Evolutionary conservation across 768 basidiomycete species (phyloP), one percentile per base, ranked within the genome.

Genomic region (Suillus bovinus): DNA sequence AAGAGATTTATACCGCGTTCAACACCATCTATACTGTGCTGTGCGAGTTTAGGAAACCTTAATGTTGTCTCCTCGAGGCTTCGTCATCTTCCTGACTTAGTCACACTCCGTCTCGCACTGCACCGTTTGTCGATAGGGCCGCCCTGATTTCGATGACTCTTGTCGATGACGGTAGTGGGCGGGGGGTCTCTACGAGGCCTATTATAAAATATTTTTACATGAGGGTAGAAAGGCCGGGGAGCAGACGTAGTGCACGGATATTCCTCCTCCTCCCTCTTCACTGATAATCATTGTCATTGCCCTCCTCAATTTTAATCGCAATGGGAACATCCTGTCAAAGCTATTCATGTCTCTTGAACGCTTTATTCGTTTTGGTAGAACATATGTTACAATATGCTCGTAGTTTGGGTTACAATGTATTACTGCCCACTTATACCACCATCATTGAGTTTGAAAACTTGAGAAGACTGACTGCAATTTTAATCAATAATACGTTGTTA

Each of bases 1-100:
- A 98, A 80, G 96, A 99, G 84, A 99, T 99, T 67, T 99, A 99
- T 75, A 94, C 94, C 39, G 97, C 97, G 29, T 99, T 99, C 89
- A 98, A 98, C 80, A 94, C 94, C 63, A 99, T 99, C 62, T 99
- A 99, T 78, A 96, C 96, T 63, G 96, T 99, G 81, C 77, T 99
- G 67, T 92, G 90, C 82, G 94, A 96, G 73, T 96, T 93, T 83
- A 85, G 91, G 76, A 96, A 94, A 78, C 93, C 92, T 52, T 91
- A 77, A 82, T 38, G 46, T 42, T 27, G 20, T 29, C 62, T 55
- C 17, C 27, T 42, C 55, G 20, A 16, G 16, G n/a, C 20, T 50
- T 33, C n/a, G 31, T 58, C 49, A 24, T n/a, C 59, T 62, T 50
- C 27, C 34, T 52, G 20, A 38, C 39, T 62, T 61, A 14, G 33